These are phyloP conservation scores for Candida sithepensis DNA, from an alignment of 805 yeast genomes.

Conservation along the genomic window DNA sequence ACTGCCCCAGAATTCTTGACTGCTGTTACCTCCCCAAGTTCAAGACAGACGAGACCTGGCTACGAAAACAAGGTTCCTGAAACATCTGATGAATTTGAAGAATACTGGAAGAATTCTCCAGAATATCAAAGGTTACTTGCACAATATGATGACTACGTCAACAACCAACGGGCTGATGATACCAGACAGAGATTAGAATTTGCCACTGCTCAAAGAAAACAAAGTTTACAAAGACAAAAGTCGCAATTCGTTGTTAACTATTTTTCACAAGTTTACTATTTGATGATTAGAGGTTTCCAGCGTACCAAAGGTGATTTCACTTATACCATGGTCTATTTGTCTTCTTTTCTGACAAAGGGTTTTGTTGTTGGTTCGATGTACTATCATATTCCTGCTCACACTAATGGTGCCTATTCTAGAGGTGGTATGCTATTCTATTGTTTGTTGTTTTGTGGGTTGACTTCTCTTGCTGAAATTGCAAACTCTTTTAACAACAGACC, in stretches of 20 bases:
- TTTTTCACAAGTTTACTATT: constrained; percentile 47
- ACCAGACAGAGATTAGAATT: constrained; percentile 39
- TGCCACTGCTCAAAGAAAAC: constrained; percentile 36
- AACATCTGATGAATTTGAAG: constrained; percentile 55
- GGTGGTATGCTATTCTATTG: constrained; percentile 62
- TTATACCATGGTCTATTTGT: constrained; percentile 48
- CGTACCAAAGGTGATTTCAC: constrained; percentile 60
- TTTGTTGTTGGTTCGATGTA: constrained; percentile 60
- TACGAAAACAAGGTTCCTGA: constrained; percentile 53
- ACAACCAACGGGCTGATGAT: constrained; percentile 35
- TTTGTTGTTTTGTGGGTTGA: constrained; percentile 56
- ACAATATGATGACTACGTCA: constrained; percentile 38
- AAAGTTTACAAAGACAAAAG: constrained; percentile 35
- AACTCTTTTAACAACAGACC: constrained; percentile 57
- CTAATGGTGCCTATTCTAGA: constrained; percentile 56
- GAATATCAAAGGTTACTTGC: constrained; percentile 41
- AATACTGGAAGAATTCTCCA: constrained; percentile 54
- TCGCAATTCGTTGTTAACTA: constrained; percentile 39
- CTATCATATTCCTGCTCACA: constrained; percentile 46
- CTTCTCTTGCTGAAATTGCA: constrained; percentile 62
- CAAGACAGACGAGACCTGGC: constrained; percentile 48
- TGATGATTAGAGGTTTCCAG: constrained; percentile 54
- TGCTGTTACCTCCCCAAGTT: constrained; percentile 63
- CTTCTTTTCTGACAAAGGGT: constrained; percentile 56
- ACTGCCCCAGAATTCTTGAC: constrained; percentile 68